Base-by-base conservation (phyloP, 2,329 filamentous ascomycete genomes). In the Ploettnerulaceae sp. region DNA sequence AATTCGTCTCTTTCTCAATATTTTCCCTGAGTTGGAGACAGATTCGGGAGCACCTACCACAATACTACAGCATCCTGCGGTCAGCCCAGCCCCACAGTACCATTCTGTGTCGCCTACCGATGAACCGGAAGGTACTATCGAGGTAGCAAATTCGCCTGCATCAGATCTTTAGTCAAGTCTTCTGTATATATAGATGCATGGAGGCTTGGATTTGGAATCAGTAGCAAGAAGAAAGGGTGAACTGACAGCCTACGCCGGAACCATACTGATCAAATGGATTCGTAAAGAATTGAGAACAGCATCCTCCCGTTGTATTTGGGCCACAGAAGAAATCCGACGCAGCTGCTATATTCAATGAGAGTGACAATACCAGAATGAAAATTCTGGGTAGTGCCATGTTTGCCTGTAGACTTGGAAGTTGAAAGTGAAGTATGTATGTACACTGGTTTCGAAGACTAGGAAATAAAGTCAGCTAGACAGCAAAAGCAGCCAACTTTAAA, bases 181-280 rank as follows among this genome's bases (percentile, higher is more conserved):
- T 9, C 7, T 18, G n/a, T 6, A 33, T 33, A n/a, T 24, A 14
- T 4, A 4, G 4, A 2, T 9, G 17, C 5, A n/a, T 24, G 4
- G 5, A 33, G 17, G 14, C 5, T 20, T 18, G n/a, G n/a, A n/a
- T n/a, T n/a, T 20, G 9, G 15, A 14, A 5, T 11, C 3, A 11
- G 2, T 20, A 9, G 31, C 12, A 9, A 29, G 15, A 40, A 32
- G 3, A 4, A 32, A 15, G 28, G 9, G 11, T 11, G 22, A 7
- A 45, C 43, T 1, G 8, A 46, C 43, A 46, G 4, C 43, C 43
- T 15, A 33, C 21, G 2, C 43, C 43, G 20, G 35, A 46, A 11
- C 34, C 43, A 33, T 46, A 46, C 35, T 46, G 34, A 25, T 46
- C 43, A 28, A 46, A 39, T 14, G 26, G 17, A 15, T 46, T 39